Evolutionary conservation across 306 rosid genomes (phyloP).

Genomic region (Chamaecrista fasciculata): DNA sequence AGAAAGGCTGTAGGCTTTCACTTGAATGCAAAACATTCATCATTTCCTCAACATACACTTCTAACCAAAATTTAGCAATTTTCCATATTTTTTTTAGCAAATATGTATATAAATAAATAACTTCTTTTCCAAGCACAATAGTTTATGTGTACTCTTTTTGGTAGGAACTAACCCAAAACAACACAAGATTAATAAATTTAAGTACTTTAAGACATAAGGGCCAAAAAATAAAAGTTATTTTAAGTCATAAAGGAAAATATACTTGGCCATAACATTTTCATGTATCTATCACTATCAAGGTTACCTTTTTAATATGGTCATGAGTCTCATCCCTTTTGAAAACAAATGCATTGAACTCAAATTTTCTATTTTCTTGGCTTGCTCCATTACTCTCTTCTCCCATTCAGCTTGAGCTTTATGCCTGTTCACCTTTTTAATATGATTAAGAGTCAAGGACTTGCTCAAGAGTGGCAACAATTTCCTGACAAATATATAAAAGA

Average conservation of each 20-base stretch:
- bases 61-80: no score
- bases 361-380: constrained; percentile 88
- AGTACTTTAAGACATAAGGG: neutral
- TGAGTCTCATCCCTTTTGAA: constrained; percentile 82
- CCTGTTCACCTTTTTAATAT: no score
- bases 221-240: neutral
- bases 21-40: no score
- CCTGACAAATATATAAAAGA: constrained; percentile 39
- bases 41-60: no score
- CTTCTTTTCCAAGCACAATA: no score
- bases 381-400: constrained; percentile 80
- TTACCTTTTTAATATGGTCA: constrained; percentile 70
- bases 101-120: no score
- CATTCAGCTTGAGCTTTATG: constrained; percentile 88
- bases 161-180: constrained; percentile 8
- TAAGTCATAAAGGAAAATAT: neutral
- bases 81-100: no score
- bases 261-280: neutral
- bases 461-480: constrained; percentile 88
- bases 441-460: constrained; percentile 81
- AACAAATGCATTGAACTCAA: constrained; percentile 86
- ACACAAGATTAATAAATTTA: neutral
- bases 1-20: no score
- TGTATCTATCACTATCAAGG: neutral
- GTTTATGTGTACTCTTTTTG: no score